Percentiles rank a stretch among this genome's conserved stretches.
These are phyloP conservation scores for Boletus subcaerulescens DNA, from an alignment of 768 basidiomycete genomes.

Conservation along the genomic window DNA sequence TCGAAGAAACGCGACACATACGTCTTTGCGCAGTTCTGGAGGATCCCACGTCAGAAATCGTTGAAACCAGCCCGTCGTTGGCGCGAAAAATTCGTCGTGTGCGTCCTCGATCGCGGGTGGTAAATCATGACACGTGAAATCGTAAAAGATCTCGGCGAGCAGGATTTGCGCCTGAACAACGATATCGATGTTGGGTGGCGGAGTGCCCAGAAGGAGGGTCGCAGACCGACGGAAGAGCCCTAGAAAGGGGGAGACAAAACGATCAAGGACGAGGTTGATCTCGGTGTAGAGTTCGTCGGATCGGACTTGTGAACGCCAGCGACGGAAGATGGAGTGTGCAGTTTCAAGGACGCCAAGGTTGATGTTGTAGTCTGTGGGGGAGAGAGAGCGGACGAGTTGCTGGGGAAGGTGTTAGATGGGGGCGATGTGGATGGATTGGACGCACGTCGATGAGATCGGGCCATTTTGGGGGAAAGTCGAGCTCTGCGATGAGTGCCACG, in stretches of 20 bases:
- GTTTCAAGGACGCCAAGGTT: conserved; percentile 92
- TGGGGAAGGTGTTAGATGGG: conserved; percentile 32
- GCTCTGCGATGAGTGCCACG: conserved; percentile 84
- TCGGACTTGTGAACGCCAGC: conserved; percentile 89
- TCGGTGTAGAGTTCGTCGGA: conserved; percentile 83
- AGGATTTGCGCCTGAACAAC: conserved; percentile 75
- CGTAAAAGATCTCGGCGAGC: conserved; percentile 85
- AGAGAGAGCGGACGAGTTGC: conserved; percentile 89
- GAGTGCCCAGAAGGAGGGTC: conserved; percentile 44
- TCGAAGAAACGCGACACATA: conserved; percentile 26
- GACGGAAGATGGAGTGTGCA: conserved; percentile 92
- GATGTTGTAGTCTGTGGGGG: conserved; percentile 73
- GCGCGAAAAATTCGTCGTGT: conserved; percentile 77
- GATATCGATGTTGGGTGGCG: conserved; percentile 40
- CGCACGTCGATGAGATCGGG: conserved; percentile 85
- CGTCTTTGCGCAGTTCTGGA: conserved; percentile 62
- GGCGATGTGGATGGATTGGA: conserved; percentile 15
- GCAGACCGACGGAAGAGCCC: conserved; percentile 74
- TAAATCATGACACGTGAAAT: conserved; percentile 92
- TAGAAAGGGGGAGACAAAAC: conserved; percentile 83
- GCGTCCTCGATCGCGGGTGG: conserved; percentile 93
- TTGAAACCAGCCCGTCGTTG: conserved; percentile 68
- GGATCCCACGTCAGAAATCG: conserved; percentile 82
- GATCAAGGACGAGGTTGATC: conserved; percentile 86
- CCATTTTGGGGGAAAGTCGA: conserved; percentile 92